These are phyloP conservation scores for Silybum marianum DNA, from an alignment of 129 eudicot genomes.

Conservation along the genomic window DNA sequence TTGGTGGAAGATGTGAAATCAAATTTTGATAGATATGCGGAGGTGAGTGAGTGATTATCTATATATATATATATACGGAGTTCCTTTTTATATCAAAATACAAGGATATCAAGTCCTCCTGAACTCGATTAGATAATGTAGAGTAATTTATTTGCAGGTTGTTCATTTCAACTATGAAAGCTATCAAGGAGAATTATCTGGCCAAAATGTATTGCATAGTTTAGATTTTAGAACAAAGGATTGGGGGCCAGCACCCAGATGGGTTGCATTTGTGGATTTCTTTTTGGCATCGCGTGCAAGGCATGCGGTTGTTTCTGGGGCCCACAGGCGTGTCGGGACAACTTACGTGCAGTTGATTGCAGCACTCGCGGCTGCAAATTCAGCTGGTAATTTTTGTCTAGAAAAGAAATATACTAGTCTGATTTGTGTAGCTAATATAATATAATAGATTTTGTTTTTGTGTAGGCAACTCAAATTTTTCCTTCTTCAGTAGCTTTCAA, in stretches of 20 bases:
- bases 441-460: background rate
- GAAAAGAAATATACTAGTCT: background rate
- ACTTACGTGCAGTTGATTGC: constrained; percentile 89
- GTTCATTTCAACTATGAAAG: constrained; percentile 76
- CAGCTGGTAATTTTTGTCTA: constrained; percentile 51
- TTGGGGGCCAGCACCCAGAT: constrained; percentile 98
- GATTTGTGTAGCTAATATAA: background rate
- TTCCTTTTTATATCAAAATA: background rate
- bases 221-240: constrained; percentile 63
- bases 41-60: constrained; percentile 52
- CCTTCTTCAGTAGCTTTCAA: constrained; percentile 84
- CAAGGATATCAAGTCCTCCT: background rate
- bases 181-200: constrained; percentile 61
- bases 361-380: constrained; percentile 77
- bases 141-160: constrained; percentile 47
- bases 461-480: constrained; percentile 53
- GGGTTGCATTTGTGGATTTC: constrained; percentile 97
- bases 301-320: constrained; percentile 78
- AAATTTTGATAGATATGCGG: constrained; percentile 53
- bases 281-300: constrained; percentile 87
- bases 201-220: constrained; percentile 24
- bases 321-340: constrained; percentile 93
- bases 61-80: no score
- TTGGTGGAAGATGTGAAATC: constrained; percentile 52
- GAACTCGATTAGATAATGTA: background rate